These are phyloP conservation scores for Prunus yedoensis DNA, from an alignment of 331 rosid genomes.

Conservation along the genomic window DNA sequence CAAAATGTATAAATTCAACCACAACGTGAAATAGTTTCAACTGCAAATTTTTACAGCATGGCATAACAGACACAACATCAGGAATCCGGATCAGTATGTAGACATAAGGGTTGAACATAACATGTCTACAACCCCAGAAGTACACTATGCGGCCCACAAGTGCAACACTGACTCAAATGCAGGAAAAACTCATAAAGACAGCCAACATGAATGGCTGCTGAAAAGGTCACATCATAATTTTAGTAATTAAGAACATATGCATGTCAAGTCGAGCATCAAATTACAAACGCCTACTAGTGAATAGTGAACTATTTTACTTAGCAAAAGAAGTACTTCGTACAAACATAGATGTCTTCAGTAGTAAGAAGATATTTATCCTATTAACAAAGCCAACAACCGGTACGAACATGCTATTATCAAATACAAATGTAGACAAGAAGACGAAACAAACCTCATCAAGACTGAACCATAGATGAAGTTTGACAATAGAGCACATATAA, in stretches of 20 bases:
- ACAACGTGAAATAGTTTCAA: not conserved
- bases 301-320: too few species aligned
- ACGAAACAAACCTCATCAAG: constrained; percentile 56
- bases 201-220: not conserved
- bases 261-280: not conserved
- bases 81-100: not conserved
- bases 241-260: not conserved
- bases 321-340: constrained; percentile 1
- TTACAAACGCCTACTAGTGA: not conserved
- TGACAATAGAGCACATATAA: constrained; percentile 62
- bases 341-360: not conserved
- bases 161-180: constrained; percentile 9
- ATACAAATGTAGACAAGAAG: constrained; percentile 6
- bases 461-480: constrained; percentile 60
- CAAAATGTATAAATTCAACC: constrained; percentile 4
- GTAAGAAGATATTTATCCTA: not conserved
- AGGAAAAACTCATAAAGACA: not conserved
- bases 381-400: not conserved
- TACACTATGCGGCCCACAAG: not conserved
- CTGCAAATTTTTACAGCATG: not conserved
- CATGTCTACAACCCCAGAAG: not conserved
- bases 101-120: not conserved
- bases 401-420: not conserved
- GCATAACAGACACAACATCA: not conserved
- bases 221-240: not conserved